Evolutionary conservation across 306 rosid genomes (phyloP).

Genomic region (Medicago ruthenica): DNA sequence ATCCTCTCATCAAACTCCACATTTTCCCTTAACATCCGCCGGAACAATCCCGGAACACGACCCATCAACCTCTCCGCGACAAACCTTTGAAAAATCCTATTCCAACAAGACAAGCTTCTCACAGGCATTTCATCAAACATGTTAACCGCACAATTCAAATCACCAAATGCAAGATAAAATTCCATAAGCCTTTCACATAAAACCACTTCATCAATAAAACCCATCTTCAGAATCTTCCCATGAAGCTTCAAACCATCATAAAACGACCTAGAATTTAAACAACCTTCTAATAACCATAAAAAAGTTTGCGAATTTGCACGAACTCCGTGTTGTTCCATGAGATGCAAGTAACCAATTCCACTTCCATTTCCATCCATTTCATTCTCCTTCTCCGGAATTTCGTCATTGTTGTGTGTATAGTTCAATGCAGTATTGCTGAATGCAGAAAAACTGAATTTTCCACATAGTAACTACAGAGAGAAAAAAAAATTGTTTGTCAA

Average conservation of each 20-base stretch:
- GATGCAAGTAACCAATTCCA: slow-evolving; percentile 60
- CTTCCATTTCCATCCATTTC: slow-evolving; percentile 39
- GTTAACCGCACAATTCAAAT: slow-evolving; percentile 55
- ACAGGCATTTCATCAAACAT: slow-evolving; percentile 63
- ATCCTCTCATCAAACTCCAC: slow-evolving; percentile 61
- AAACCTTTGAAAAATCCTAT: slow-evolving; percentile 59
- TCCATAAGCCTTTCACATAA: slow-evolving; percentile 59
- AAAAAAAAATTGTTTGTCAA: not conserved
- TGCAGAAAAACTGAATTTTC: slow-evolving; percentile 47
- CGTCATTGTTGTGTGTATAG: slow-evolving; percentile 47
- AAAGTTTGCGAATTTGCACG: slow-evolving; percentile 76
- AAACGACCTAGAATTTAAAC: slow-evolving; percentile 57
- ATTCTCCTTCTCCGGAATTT: slow-evolving; percentile 38
- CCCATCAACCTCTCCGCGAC: slow-evolving; percentile 45
- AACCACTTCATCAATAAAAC: slow-evolving; percentile 55
- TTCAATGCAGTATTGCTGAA: slow-evolving; percentile 49
- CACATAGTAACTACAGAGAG: slow-evolving; percentile 44
- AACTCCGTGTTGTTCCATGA: slow-evolving; percentile 70
- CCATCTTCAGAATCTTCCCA: slow-evolving; percentile 69
- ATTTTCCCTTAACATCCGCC: slow-evolving; percentile 55
- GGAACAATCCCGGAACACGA: slow-evolving; percentile 53
- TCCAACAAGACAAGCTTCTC: slow-evolving; percentile 64
- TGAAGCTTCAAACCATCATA: slow-evolving; percentile 67
- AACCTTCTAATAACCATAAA: slow-evolving; percentile 76
- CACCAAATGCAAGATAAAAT: slow-evolving; percentile 55